These are phyloP conservation scores for Fusarium verticillioides DNA, from an alignment of 2,329 filamentous ascomycete species.

Conservation along the genomic window DNA sequence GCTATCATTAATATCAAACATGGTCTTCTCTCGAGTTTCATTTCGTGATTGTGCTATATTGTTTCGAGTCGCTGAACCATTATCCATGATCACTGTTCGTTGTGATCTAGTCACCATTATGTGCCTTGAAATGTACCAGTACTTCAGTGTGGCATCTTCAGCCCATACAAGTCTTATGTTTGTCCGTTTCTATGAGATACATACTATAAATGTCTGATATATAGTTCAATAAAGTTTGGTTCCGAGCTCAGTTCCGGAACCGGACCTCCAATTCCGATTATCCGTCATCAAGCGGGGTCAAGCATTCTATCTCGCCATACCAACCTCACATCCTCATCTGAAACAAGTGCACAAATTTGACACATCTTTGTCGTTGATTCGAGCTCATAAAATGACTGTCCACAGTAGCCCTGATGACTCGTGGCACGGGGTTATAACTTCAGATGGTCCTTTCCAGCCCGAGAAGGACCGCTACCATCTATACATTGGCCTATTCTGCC, in stretches of 20 bases:
- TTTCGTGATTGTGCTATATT: neutral
- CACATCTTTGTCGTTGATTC: neutral
- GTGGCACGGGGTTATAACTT: conserved; percentile 40
- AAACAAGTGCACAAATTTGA: too few relatives aligned
- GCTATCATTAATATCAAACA: neutral
- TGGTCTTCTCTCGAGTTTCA: neutral
- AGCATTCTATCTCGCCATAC: neutral
- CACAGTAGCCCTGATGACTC: conserved; percentile 38
- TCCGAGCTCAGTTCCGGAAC: neutral
- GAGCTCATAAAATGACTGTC: conserved; percentile 13
- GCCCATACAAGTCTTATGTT: rapidly evolving
- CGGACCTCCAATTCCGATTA: neutral
- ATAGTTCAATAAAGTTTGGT: neutral
- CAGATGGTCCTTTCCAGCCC: conserved; percentile 59
- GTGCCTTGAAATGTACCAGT: neutral
- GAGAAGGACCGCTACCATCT: conserved; percentile 70
- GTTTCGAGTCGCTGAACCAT: rapidly evolving
- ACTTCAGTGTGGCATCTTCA: neutral
- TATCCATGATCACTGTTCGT: too few relatives aligned
- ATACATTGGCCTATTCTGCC: conserved; percentile 70
- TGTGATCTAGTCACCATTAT: neutral
- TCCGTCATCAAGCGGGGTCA: conserved; percentile 2
- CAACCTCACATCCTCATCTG: neutral
- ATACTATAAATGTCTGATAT: neutral
- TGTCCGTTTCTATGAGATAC: neutral